Percentiles rank a stretch among this genome's conserved stretches.
These are phyloP conservation scores for Agrocybe chaxingu DNA, from an alignment of 768 basidiomycete genomes.

Conservation along the genomic window DNA sequence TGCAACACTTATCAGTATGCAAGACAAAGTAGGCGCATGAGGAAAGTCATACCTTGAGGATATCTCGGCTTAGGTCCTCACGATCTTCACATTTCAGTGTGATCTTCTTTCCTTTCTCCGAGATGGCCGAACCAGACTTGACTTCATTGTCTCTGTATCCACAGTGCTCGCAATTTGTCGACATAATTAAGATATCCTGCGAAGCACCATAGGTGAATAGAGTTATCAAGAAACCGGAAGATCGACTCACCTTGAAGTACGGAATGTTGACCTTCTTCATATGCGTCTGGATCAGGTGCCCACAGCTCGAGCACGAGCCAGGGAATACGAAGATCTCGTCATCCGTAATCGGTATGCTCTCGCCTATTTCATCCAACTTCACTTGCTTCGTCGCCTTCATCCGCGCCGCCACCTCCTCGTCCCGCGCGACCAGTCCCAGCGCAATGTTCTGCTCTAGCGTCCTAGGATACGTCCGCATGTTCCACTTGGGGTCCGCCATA, in stretches of 20 bases:
- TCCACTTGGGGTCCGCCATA: conserved; percentile 93
- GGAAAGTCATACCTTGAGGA: conserved; percentile 71
- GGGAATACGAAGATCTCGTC: conserved; percentile 92
- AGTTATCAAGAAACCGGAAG: background rate
- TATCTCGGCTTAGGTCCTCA: conserved; percentile 90
- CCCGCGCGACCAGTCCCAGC: conserved; percentile 65
- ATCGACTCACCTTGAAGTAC: conserved; percentile 80
- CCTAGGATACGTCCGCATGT: conserved; percentile 75
- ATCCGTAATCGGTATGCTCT: conserved; percentile 14
- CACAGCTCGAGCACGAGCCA: conserved; percentile 86
- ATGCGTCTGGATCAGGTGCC: conserved; percentile 74
- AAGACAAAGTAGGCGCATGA: background rate
- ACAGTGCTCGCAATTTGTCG: conserved; percentile 92
- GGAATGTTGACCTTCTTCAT: conserved; percentile 98
- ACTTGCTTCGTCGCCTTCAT: conserved; percentile 3
- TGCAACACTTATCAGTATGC: conserved; percentile 24
- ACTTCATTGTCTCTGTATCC: conserved; percentile 98
- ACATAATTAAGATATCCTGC: conserved; percentile 96
- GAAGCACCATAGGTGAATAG: background rate
- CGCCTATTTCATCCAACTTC: conserved; percentile 8
- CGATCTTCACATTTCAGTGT: conserved; percentile 87
- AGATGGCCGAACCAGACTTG: conserved; percentile 90
- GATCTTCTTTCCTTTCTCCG: conserved; percentile 82
- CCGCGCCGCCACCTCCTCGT: conserved; percentile 27
- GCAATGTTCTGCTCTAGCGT: conserved; percentile 76